These are phyloP conservation scores for Capsicum pubescens DNA, from an alignment of 257 asterid species.

Conservation along the genomic window DNA sequence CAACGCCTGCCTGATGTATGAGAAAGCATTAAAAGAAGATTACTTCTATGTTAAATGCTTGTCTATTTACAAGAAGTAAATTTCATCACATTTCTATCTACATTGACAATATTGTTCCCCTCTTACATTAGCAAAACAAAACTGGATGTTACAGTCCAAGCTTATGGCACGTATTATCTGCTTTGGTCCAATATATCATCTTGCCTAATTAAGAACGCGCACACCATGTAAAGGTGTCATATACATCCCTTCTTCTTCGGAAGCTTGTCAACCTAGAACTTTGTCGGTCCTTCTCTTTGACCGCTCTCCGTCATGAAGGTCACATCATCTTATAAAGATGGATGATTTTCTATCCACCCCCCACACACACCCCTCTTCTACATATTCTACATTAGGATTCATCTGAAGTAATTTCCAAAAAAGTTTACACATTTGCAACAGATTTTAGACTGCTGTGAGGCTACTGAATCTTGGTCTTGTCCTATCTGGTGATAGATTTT, in stretches of 20 bases:
- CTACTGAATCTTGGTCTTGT: conserved; percentile 46
- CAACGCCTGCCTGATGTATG: neutral
- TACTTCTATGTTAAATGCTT: neutral
- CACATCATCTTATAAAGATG: neutral
- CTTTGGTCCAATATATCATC: neutral
- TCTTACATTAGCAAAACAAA: conserved; percentile 28
- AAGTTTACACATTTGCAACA: conserved; percentile 8
- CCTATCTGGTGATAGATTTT: conserved; percentile 48
- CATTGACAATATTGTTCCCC: neutral
- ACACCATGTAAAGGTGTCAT: too few relatives aligned
- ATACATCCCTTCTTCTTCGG: neutral
- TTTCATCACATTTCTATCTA: conserved; percentile 12
- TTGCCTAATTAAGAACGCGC: too few relatives aligned
- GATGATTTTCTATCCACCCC: neutral
- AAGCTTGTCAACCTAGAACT: neutral
- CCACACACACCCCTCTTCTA: neutral
- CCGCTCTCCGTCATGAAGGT: neutral
- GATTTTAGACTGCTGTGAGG: conserved; percentile 32
- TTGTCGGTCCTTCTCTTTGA: neutral
- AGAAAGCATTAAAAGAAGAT: neutral
- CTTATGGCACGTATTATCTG: neutral
- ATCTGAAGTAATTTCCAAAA: conserved; percentile 1
- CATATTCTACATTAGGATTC: conserved; percentile 13
- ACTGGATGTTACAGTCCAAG: neutral
- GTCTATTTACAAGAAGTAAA: neutral